Evolutionary conservation across 192 early-diverging fungal species (phyloP), one percentile per base, ranked within the genome.

Genomic region (Spinellus fusiger): DNA sequence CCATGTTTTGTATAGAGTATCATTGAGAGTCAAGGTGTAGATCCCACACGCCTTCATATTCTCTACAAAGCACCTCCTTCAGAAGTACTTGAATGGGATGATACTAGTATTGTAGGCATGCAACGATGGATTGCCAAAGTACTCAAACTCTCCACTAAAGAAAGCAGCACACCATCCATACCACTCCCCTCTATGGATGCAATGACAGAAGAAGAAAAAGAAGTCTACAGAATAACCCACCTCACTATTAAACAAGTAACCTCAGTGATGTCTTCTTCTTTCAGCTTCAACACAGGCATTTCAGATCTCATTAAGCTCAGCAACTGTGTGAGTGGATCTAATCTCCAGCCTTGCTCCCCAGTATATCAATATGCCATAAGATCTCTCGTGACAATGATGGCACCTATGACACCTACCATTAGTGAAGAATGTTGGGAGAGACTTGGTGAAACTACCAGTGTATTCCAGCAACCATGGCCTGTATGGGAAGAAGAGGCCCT

Each of bases 71-170:
- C 94, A 0, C 87, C 94, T 10, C 92, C 94, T 0, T 84, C 83
- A 22, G 93, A 95, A 59, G 90, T 92, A 20, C 65, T 98, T 0
- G 83, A 88, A 61, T 98, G 95, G 95, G 92, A 98, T 56, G 89
- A 90, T 27, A 65, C 78, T 38, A 93, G 90, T 59, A 92, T 96
- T 56, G 80, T 94, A 4, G 95, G 95, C 6, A 95, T 98, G 91
- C 84, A 91, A 73, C 80, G 93, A 33, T 95, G 90, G 84, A 71
- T 94, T 26, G 54, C 70, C 35, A 80, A 85, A 22, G 74, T 92
- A 12, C 25, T 65, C 10, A 71, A 66, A 20, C 55, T 71, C 6
- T 56, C 27, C 69, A 77, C 40, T 8, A 49, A 13, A 18, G 26
- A 12, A 4, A 22, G 10, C 48, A 12, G 2, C 5, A 26, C 5